Conservation (phyloP, 352 stramenopile species). For the Thraustochytrium sp. region DNA sequence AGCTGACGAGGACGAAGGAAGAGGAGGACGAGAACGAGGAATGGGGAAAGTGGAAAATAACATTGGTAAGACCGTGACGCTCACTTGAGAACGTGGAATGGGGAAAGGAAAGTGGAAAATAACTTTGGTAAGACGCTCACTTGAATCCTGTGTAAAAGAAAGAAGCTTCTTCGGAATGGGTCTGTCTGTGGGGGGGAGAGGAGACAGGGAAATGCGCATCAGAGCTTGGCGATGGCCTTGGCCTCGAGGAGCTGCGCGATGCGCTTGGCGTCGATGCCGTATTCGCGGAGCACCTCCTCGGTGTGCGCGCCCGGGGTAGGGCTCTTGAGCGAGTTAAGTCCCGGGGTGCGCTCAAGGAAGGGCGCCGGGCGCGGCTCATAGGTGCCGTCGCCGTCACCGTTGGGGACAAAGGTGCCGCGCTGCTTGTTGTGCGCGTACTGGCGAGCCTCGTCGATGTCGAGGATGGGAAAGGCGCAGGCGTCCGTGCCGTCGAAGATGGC, state of each 20-base stretch:
- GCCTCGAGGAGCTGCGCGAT: not conserved
- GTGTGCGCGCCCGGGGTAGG: conserved; percentile 6
- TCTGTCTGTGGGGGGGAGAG: not conserved
- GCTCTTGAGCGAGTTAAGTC: not conserved
- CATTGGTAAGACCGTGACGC: no score
- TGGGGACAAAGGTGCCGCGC: conserved; percentile 21
- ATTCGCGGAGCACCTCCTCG: conserved; percentile 22
- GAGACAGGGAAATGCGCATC: not conserved
- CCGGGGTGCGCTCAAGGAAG: conserved; percentile 15
- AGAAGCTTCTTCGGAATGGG: not conserved
- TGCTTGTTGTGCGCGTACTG: conserved; percentile 32
- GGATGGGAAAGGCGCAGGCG: conserved; percentile 32
- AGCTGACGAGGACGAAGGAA: not conserved
- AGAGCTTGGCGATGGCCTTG: conserved; percentile 8
- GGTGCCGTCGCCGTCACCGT: not conserved
- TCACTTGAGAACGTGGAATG: no score
- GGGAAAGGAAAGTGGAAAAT: no score
- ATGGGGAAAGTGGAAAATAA: no score
- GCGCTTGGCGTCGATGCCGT: not conserved
- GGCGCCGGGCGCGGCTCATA: conserved; percentile 15
- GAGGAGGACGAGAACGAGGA: not conserved
- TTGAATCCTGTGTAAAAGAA: not conserved
- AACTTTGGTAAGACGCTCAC: no score
- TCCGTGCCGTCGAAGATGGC: conserved; percentile 43
- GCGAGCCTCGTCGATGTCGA: conserved; percentile 3